Evolutionary conservation across 805 yeast genomes (phyloP).

Genomic region (Teunomyces cretensis): DNA sequence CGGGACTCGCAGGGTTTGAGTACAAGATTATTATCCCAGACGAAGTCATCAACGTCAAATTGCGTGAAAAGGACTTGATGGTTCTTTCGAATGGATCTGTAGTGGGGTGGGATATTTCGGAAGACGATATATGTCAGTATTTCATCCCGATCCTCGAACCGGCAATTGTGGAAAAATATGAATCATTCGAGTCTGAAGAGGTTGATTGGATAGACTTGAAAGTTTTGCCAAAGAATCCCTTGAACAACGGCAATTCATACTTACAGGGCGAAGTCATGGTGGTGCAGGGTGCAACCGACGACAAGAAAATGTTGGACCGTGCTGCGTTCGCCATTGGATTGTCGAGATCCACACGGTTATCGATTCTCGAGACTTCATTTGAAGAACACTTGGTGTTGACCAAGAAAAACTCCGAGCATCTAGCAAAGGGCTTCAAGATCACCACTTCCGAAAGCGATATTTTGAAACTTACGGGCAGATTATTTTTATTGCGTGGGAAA

Average conservation of each 20-base stretch:
- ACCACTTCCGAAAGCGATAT: constrained; percentile 56
- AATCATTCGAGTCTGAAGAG: constrained; percentile 71
- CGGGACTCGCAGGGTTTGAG: constrained; percentile 19
- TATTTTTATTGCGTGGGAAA: constrained; percentile 76
- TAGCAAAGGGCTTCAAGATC: constrained; percentile 59
- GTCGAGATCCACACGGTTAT: constrained; percentile 81
- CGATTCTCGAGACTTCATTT: constrained; percentile 70
- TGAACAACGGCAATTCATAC: constrained; percentile 30
- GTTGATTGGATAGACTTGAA: constrained; percentile 68
- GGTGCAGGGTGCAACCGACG: constrained; percentile 51
- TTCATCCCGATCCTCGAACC: constrained; percentile 52
- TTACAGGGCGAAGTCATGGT: constrained; percentile 71
- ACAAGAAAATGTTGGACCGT: constrained; percentile 62
- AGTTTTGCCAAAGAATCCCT: constrained; percentile 19
- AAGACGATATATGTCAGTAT: constrained; percentile 44
- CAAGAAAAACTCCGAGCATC: constrained; percentile 59
- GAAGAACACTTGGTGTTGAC: constrained; percentile 69
- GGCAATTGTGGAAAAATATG: constrained; percentile 44
- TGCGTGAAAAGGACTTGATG: constrained; percentile 52
- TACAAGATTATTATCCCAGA: constrained; percentile 47
- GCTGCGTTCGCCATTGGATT: constrained; percentile 89
- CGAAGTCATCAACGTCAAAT: constrained; percentile 62
- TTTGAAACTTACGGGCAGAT: constrained; percentile 66
- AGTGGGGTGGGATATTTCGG: constrained; percentile 80
- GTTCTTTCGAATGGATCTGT: constrained; percentile 75